Base-by-base conservation (phyloP, 2,329 filamentous ascomycete species). In the Stemphylium beticola region DNA sequence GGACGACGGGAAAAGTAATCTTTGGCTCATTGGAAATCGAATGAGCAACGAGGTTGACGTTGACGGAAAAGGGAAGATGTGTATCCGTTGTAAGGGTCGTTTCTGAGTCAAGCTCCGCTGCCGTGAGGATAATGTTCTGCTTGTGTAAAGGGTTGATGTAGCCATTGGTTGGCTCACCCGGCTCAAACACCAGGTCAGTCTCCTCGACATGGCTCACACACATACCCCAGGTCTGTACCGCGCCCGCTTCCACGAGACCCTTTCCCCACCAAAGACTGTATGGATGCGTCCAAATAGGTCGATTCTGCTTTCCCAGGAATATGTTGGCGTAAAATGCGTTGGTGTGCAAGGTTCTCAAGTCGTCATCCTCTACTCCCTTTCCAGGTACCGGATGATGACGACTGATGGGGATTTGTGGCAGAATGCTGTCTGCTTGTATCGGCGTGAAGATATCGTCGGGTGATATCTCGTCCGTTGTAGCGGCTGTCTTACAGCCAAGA, bases 1-100 rank as follows among this genome's bases (percentile, higher is more conserved):
- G 93, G 0, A 96, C 86, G 7, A 97, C 71, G 0, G 93, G 92
- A 61, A 96, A 92, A 0, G 85, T 88, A 17, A 98, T 82, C 1
- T 83, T 80, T 0, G 88, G 83, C 1, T 79, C 73, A 7, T 82
- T 81, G 2, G 79, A 78, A n/a, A 74, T 69, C 18, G 80, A 77
- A 2, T 82, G 80, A 45, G 79, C 82, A 12, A 59, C 64, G 29
- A 98, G 79, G 39, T 90, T 88, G 40, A 92, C 85, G 59, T 91
- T 86, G 12, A 82, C 83, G 0, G 84, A 86, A 65, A 87, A 85
- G 2, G 81, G 81, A 48, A 79, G 74, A 20, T 83, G 76, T 0
- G 80, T 78, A 49, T 85, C 81, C 0, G 81, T 81, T 0, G 78
- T 83, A 20, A 88, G 71, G 6, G 78, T 74, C 0, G 90, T 91